Conservation (phyloP, 1,284 basidiomycete species). For the Somion occarium region DNA sequence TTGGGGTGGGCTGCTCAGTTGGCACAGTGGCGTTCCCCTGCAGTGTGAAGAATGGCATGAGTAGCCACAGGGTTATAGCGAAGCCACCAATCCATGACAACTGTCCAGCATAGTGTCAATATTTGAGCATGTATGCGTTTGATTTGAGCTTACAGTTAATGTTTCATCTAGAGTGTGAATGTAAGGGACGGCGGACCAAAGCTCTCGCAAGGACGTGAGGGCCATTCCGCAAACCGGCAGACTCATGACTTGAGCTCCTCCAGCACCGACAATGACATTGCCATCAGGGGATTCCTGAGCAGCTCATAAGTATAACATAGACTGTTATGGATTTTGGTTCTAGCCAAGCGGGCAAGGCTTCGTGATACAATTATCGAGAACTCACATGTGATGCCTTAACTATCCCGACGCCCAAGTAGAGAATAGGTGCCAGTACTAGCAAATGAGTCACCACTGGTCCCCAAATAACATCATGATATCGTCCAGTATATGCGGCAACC, state of each 20-base stretch:
- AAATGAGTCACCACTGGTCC: slow-evolving; percentile 58
- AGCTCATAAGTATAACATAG: not conserved
- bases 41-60: slow-evolving; percentile 9
- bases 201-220: slow-evolving; percentile 24
- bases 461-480: slow-evolving; percentile 43
- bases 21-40: not conserved
- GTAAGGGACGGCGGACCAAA: slow-evolving; percentile 22
- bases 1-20: not conserved
- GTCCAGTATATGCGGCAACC: slow-evolving; percentile 51
- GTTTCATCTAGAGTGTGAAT: slow-evolving; percentile 13
- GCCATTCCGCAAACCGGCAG: slow-evolving; percentile 26
- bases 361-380: too few species aligned
- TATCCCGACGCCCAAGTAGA: slow-evolving; percentile 41
- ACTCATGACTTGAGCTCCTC: slow-evolving; percentile 23
- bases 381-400: slow-evolving; percentile 41
- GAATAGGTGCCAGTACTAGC: slow-evolving; percentile 49
- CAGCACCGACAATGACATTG: slow-evolving; percentile 11
- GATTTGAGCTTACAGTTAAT: slow-evolving; percentile 17
- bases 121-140: not conserved
- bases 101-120: not conserved
- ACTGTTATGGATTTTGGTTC: too few species aligned
- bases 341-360: too few species aligned
- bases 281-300: slow-evolving; percentile 17
- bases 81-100: slow-evolving; percentile 9
- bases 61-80: slow-evolving; percentile 10